phyloP scores from a whole-genome alignment of 2,329 filamentous ascomycete species.

The Talaromyces sp. region DNA sequence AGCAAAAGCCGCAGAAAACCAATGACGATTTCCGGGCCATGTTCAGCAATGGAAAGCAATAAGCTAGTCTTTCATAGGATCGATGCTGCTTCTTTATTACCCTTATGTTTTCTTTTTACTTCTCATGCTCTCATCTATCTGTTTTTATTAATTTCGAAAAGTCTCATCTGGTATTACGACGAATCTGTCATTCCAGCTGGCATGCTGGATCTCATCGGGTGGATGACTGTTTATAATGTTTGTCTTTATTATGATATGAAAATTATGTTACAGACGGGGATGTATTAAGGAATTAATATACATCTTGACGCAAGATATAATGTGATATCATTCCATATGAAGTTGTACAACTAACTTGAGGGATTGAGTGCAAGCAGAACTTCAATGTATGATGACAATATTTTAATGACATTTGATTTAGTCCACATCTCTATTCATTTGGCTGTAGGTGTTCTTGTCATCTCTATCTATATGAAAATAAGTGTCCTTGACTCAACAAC shows the following conservation, averaged over 20 bases:
- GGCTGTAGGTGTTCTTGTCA: not conserved
- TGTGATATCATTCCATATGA: not conserved
- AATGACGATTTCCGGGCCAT: conserved; percentile 58
- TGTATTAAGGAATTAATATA: not conserved
- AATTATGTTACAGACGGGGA: not conserved
- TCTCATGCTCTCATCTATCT: not conserved
- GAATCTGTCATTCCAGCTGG: conserved; percentile 3
- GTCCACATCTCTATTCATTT: not conserved
- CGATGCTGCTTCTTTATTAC: not conserved
- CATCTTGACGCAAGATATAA: not conserved
- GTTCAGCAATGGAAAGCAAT: conserved; percentile 41
- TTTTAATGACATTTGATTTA: not conserved
- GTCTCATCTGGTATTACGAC: conserved; percentile 1
- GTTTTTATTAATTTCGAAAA: not conserved
- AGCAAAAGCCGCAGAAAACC: conserved; percentile 46
- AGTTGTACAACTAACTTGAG: not conserved
- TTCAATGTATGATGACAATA: not conserved
- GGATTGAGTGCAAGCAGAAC: not conserved
- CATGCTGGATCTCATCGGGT: conserved; percentile 8
- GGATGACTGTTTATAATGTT: conserved; percentile 1
- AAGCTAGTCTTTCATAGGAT: conserved; percentile 1
- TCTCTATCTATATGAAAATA: not conserved
- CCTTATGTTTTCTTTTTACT: not conserved
- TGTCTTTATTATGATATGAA: not conserved
- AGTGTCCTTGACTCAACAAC: not conserved